These are phyloP conservation scores for Linum lewisii DNA, from an alignment of 345 rosid species.

Conservation along the genomic window DNA sequence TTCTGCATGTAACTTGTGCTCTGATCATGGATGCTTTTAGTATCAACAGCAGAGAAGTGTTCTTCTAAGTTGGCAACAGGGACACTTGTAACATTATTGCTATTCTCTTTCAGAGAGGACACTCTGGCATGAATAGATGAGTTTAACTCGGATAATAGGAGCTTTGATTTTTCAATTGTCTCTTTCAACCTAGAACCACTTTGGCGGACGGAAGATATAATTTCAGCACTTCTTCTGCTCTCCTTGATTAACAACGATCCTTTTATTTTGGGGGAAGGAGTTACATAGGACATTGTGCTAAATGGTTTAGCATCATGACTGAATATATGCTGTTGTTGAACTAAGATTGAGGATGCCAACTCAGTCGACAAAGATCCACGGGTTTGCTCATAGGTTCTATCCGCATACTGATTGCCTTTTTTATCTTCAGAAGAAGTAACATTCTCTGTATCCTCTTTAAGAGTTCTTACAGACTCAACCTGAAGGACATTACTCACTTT, in stretches of 20 bases:
- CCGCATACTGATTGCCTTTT: conserved; percentile 9
- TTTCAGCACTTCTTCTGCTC: conserved; percentile 27
- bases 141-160: conserved; percentile 25
- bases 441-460: conserved; percentile 15
- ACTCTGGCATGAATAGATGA: conserved; percentile 25
- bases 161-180: conserved; percentile 41
- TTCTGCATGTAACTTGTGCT: conserved; percentile 6
- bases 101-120: conserved; percentile 22
- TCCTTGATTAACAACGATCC: conserved; percentile 34
- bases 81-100: conserved; percentile 12
- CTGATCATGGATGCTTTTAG: conserved; percentile 13
- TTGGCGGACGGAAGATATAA: conserved; percentile 30
- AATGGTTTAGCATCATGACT: conserved; percentile 23
- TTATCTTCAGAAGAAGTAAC: conserved; percentile 10
- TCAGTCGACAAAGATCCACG: conserved; percentile 24
- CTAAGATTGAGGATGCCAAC: conserved; percentile 29
- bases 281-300: conserved; percentile 23
- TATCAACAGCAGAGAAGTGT: conserved; percentile 23
- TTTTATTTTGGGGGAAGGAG: conserved; percentile 52
- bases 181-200: conserved; percentile 38
- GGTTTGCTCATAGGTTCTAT: conserved; percentile 17
- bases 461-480: conserved; percentile 25
- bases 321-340: conserved; percentile 21
- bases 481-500: conserved; percentile 18
- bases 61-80: conserved; percentile 34